Evolutionary conservation across 2,329 filamentous ascomycete genomes (phyloP).

Genomic region (Colletotrichum zoysiae): DNA sequence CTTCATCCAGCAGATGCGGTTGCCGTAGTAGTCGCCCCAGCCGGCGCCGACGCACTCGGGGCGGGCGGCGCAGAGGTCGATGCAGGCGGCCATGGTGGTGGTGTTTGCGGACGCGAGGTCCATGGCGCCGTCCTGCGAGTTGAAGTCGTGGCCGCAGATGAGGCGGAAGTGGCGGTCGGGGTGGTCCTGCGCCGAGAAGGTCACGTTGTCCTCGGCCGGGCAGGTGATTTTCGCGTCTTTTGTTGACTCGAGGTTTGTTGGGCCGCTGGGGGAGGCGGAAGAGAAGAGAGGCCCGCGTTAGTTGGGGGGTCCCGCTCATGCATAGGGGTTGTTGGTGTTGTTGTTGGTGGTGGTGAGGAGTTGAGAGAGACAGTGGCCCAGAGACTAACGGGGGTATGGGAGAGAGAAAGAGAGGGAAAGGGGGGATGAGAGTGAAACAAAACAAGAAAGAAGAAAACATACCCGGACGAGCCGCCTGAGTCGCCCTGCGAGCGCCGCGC

Average conservation of each 20-base stretch:
- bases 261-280: neutral
- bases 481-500: conserved; percentile 3
- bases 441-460: neutral
- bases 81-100: conserved; percentile 43
- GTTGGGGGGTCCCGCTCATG: neutral
- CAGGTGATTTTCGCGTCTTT: conserved; percentile 38
- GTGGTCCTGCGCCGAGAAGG: conserved; percentile 29
- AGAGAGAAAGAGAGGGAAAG: too few relatives aligned
- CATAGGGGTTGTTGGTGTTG: too few relatives aligned
- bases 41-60: conserved; percentile 43
- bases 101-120: conserved; percentile 37
- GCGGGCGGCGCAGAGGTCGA: conserved; percentile 44
- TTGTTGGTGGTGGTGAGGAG: too few relatives aligned
- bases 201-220: conserved; percentile 39
- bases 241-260: conserved; percentile 21
- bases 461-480: conserved; percentile 7
- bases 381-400: neutral
- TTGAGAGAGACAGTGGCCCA: neutral
- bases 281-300: neutral
- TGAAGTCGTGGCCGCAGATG: conserved; percentile 44
- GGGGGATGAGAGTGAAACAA: too few relatives aligned
- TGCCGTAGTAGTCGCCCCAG: conserved; percentile 43
- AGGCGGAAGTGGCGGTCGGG: conserved; percentile 37
- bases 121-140: conserved; percentile 36
- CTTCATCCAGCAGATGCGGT: conserved; percentile 45